These are phyloP conservation scores for Rhododendron ovatum DNA, from an alignment of 148 eudicot genomes.

Conservation along the genomic window DNA sequence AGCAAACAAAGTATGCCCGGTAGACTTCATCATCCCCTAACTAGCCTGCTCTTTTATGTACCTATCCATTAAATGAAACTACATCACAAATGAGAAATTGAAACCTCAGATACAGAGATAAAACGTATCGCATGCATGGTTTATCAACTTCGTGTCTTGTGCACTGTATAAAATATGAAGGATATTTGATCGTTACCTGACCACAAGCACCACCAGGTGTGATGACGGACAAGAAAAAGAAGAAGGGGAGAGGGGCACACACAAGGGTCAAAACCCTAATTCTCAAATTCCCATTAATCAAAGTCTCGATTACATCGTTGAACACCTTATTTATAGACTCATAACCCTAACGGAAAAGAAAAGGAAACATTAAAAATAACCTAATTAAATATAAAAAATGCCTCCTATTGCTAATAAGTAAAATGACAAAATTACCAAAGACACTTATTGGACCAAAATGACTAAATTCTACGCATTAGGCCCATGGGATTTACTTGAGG, in stretches of 20 bases:
- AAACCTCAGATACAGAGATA: not conserved
- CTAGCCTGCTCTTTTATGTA: constrained; percentile 44
- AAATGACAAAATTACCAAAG: not conserved
- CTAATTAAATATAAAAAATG: no score
- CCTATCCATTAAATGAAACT: constrained; percentile 47
- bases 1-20: constrained; percentile 62
- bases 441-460: not conserved
- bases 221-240: not conserved
- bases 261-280: not conserved
- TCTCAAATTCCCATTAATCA: no score
- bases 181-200: not conserved
- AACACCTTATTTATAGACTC: no score
- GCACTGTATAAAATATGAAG: not conserved
- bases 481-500: not conserved
- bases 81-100: constrained; percentile 14
- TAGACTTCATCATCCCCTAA: constrained; percentile 68
- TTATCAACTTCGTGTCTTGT: not conserved
- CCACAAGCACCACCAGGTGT: not conserved
- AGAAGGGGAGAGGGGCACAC: not conserved
- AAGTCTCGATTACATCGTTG: no score
- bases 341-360: no score
- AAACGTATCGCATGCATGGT: not conserved
- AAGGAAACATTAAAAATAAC: no score
- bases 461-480: not conserved
- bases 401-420: not conserved